Evolutionary conservation across 2,329 filamentous ascomycete species (phyloP).

Genomic region (Xylaria sp.): DNA sequence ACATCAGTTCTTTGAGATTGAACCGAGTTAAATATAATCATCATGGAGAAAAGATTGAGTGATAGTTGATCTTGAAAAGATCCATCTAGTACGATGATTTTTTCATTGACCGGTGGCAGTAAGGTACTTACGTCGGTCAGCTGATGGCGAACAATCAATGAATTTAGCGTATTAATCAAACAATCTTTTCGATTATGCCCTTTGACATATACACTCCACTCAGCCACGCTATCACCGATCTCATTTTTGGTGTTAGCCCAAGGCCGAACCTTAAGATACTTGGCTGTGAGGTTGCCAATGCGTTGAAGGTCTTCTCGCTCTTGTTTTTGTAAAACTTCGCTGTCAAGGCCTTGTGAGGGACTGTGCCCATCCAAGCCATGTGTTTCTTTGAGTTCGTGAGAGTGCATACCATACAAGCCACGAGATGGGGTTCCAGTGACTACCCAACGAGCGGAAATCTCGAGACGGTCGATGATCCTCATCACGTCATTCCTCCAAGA

Average conservation of each 20-base stretch:
- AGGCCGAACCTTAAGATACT: slow-evolving; percentile 77
- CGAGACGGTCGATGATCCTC: slow-evolving; percentile 57
- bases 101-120: slow-evolving; percentile 75
- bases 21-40: slow-evolving; percentile 83
- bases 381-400: slow-evolving; percentile 10
- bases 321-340: slow-evolving; percentile 43
- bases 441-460: slow-evolving; percentile 80
- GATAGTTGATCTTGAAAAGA: slow-evolving; percentile 84
- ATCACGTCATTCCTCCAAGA: slow-evolving; percentile 62
- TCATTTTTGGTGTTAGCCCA: slow-evolving; percentile 70
- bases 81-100: slow-evolving; percentile 75
- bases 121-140: slow-evolving; percentile 71
- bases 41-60: slow-evolving; percentile 83
- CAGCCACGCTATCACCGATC: slow-evolving; percentile 61
- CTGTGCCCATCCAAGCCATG: background rate
- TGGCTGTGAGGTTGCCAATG: slow-evolving; percentile 66
- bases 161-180: slow-evolving; percentile 73
- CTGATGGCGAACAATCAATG: slow-evolving; percentile 80
- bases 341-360: slow-evolving; percentile 35
- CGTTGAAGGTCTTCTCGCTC: slow-evolving; percentile 70
- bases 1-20: slow-evolving; percentile 82
- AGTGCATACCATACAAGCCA: slow-evolving; percentile 77
- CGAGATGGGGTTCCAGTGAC: slow-evolving; percentile 89
- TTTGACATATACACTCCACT: slow-evolving; percentile 76
- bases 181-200: slow-evolving; percentile 65